These are phyloP conservation scores for Syzygium malaccense DNA, from an alignment of 441 rosid species.

Conservation along the genomic window DNA sequence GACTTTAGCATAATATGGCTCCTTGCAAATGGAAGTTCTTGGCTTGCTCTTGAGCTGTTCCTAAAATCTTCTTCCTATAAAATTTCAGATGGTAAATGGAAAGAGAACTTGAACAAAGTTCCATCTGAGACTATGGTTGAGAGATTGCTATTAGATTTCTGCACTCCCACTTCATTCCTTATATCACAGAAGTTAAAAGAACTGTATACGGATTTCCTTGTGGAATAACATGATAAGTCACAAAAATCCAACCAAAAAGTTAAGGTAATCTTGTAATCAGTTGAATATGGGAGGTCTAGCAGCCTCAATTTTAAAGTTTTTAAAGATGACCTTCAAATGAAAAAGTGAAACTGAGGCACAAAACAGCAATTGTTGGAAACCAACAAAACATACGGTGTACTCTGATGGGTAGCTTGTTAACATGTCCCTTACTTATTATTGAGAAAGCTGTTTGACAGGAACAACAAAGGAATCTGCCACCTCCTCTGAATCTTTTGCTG, in stretches of 20 bases:
- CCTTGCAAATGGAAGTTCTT: background rate
- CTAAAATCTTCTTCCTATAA: background rate
- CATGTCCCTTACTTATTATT: background rate
- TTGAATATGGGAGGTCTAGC: background rate
- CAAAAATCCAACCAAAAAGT: background rate
- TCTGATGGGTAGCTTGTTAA: background rate
- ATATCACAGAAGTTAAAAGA: background rate
- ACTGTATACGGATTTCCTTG: background rate
- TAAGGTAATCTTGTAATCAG: background rate
- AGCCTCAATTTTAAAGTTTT: background rate
- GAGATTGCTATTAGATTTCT: background rate
- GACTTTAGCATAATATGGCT: background rate
- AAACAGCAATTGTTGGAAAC: background rate
- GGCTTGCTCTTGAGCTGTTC: background rate
- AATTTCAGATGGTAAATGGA: background rate
- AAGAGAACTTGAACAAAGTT: background rate
- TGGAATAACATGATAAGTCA: background rate
- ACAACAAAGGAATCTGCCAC: background rate
- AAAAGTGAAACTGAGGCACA: background rate
- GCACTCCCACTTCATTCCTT: background rate
- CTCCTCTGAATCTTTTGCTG: background rate
- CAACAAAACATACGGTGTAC: background rate
- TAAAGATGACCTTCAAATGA: background rate
- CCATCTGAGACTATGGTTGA: background rate
- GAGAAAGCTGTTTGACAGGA: background rate